Base-by-base conservation (phyloP, 164 flowering plant species). In the Stephania cephalantha region DNA sequence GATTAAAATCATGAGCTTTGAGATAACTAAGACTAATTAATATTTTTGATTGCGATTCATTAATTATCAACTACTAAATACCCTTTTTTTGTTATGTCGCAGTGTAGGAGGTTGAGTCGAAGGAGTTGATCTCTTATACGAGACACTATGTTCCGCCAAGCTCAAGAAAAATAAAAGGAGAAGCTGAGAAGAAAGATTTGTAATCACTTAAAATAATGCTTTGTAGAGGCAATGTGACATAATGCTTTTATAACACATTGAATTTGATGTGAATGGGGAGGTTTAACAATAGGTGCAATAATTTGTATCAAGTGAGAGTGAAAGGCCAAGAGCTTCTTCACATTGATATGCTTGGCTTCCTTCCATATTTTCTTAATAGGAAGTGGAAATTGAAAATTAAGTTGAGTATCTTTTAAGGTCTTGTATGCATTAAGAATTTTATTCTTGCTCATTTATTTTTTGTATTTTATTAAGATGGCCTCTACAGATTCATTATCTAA, bases 231-330 rank as follows among this genome's bases (percentile, higher is more conserved):
- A 78, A 79, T 52, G 82, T 87, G 29, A 77, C 71, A 73, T 79
- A 83, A 79, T 82, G 76, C 70, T 85, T 87, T 55, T 79, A 78
- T 61, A 78, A 81, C 73, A 86, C 83, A 1, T 50, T 87, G 9
- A 78, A 79, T 61, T 79, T 89, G 68, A 85, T 78, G 82, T 81
- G 81, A 52, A 71, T 81, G 0, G 72, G 78, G 12, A 82, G 74
- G 71, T 71, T 76, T 44, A 29, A 70, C 2, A 71, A 79, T 64
- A 78, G 79, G 22, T 65, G 73, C 13, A 20, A 79, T 50, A 70
- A 73, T 70, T 6, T 55, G 6, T 53, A 70, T 5, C 66, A 77
- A 3, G 78, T 77, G 81, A 83, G 72, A 76, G 81, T 79, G 84
- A 83, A 45, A 45, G 53, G 52, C 12, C 9, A 85, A 80, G 78